These are phyloP conservation scores for Colletotrichum scovillei DNA, from an alignment of 2,329 filamentous ascomycete species.

Conservation along the genomic window DNA sequence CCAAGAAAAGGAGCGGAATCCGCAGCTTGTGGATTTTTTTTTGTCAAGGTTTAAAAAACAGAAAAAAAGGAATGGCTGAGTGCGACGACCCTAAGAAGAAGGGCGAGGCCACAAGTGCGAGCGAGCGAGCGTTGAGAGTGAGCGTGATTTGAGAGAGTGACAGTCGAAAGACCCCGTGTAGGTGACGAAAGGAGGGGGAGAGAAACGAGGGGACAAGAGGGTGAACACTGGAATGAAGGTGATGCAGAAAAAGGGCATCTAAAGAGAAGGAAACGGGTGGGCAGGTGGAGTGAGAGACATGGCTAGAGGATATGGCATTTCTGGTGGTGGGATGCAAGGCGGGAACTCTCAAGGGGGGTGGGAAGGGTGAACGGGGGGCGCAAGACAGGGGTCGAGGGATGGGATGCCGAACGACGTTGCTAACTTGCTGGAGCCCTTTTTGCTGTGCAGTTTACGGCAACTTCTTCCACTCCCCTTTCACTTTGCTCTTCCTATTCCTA, in stretches of 20 bases:
- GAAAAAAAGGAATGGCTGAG: constrained; percentile 34
- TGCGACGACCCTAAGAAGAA: constrained; percentile 7
- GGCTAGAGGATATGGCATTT: constrained; percentile 32
- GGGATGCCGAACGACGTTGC: not conserved
- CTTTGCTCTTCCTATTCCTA: not conserved
- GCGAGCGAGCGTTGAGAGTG: constrained; percentile 8
- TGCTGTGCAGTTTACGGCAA: not conserved
- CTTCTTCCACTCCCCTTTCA: not conserved
- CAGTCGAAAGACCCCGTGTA: constrained; percentile 30
- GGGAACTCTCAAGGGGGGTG: constrained; percentile 11
- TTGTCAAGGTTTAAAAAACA: not conserved
- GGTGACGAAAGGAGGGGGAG: constrained; percentile 32
- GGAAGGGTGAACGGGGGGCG: not conserved
- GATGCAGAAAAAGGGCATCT: constrained; percentile 28
- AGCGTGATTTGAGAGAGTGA: constrained; percentile 19
- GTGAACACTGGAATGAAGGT: constrained; percentile 28
- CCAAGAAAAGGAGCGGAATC: constrained; percentile 31
- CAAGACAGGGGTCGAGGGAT: not conserved
- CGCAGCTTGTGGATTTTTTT: not conserved
- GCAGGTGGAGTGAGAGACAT: constrained; percentile 32
- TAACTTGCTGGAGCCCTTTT: not conserved
- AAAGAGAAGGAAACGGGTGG: constrained; percentile 14
- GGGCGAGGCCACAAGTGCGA: constrained; percentile 13
- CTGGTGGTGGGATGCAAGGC: constrained; percentile 18
- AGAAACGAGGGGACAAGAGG: constrained; percentile 31